Conservation (phyloP, 2,329 filamentous ascomycete species). For the Fusarium palustre region DNA sequence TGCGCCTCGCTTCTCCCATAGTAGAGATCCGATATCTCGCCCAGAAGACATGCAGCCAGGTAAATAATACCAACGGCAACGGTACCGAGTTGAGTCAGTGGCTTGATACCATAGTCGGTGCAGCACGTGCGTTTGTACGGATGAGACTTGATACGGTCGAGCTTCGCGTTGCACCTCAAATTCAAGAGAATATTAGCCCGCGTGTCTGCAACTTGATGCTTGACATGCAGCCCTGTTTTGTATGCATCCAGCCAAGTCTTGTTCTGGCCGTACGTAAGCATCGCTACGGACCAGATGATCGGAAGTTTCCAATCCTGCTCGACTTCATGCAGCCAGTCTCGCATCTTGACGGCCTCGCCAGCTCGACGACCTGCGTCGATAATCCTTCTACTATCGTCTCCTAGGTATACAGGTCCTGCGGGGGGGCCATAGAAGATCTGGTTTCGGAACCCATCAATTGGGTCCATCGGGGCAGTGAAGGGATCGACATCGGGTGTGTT, state of each 20-base stretch:
- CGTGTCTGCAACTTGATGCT: conserved; percentile 37
- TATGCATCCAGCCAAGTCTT: conserved; percentile 7
- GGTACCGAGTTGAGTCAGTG: conserved; percentile 33
- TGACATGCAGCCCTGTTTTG: conserved; percentile 45
- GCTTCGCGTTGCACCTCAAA: conserved; percentile 61
- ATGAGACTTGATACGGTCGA: conserved; percentile 48
- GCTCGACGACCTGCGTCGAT: background rate
- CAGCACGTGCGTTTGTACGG: conserved; percentile 65
- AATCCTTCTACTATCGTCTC: conserved; percentile 1
- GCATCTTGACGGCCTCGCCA: conserved; percentile 14
- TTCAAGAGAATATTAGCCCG: conserved; percentile 61
- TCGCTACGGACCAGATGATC: conserved; percentile 30
- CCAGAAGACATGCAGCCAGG: conserved; percentile 17
- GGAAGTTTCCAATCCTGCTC: conserved; percentile 19
- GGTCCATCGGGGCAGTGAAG: conserved; percentile 31
- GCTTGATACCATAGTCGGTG: conserved; percentile 54
- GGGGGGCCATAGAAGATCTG: conserved; percentile 46
- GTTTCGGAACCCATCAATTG: conserved; percentile 43
- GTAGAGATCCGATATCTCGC: background rate
- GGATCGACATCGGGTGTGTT: background rate
- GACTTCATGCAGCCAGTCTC: background rate
- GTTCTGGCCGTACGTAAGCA: conserved; percentile 11
- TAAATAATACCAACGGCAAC: conserved; percentile 29
- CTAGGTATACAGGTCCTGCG: conserved; percentile 35
- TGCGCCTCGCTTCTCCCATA: background rate